Evolutionary conservation across 139 green algal species (phyloP).

Genomic region (Haematococcus sp.): DNA sequence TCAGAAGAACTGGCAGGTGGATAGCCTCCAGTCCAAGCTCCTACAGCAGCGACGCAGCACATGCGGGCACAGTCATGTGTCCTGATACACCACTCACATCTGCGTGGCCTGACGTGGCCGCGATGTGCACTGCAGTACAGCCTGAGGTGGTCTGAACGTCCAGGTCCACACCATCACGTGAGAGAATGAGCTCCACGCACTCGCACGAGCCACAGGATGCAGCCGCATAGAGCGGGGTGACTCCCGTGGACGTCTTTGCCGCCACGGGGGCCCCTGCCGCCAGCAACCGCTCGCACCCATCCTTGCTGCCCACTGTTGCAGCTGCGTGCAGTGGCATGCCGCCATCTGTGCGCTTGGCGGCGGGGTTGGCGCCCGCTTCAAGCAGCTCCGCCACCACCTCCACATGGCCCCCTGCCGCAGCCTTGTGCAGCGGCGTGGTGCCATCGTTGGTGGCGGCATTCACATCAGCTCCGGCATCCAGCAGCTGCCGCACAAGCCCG

Average conservation of each 20-base stretch:
- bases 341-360: neutral
- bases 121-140: conserved; percentile 19
- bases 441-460: no score
- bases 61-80: no score
- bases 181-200: conserved; percentile 11
- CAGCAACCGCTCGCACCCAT: neutral
- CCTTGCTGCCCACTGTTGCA: conserved; percentile 5
- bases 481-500: no score
- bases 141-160: conserved; percentile 12
- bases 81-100: conserved; percentile 10
- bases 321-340: conserved; percentile 18
- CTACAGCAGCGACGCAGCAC: no score
- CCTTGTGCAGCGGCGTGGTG: no score
- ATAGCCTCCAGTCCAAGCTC: no score
- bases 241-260: conserved; percentile 9
- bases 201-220: conserved; percentile 10
- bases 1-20: no score
- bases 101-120: conserved; percentile 14
- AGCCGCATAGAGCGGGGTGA: conserved; percentile 15
- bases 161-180: conserved; percentile 10
- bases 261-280: conserved; percentile 2
- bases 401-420: conserved; percentile 12
- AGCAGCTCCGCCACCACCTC: conserved; percentile 17
- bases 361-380: neutral
- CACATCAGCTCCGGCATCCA: no score